phyloP scores from a whole-genome alignment of 441 rosid genomes.

The Viola pubescens region DNA sequence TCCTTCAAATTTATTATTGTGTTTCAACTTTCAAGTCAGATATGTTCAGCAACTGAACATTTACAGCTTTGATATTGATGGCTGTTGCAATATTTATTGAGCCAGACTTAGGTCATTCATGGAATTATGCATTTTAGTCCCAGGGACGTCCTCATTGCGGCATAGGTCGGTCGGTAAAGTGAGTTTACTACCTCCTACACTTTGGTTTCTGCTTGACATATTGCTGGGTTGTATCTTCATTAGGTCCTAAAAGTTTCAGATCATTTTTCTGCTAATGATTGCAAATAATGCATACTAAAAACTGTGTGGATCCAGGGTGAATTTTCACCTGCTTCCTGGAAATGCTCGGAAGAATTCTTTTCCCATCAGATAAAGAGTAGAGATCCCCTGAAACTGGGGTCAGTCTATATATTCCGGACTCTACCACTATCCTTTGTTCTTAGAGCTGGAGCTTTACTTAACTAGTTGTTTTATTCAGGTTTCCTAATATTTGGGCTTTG shows the following conservation, averaged over 20 bases:
- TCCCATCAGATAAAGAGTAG: constrained; percentile 74
- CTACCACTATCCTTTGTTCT: constrained; percentile 10
- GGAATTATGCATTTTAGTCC: constrained; percentile 86
- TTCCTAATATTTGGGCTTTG: constrained; percentile 76
- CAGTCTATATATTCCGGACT: constrained; percentile 19
- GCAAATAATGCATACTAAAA: not conserved
- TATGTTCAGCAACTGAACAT: too few species aligned
- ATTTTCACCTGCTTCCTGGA: constrained; percentile 87
- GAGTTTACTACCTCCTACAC: constrained; percentile 21
- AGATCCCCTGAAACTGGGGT: constrained; percentile 90
- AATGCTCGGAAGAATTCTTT: constrained; percentile 89
- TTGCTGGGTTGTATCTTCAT: not conserved
- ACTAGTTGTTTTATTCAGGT: constrained; percentile 39
- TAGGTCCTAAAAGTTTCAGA: not conserved
- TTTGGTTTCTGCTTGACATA: not conserved
- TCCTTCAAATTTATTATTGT: too few species aligned
- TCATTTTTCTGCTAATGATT: not conserved
- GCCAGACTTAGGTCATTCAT: constrained; percentile 81
- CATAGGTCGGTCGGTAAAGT: constrained; percentile 44
- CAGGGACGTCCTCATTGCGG: constrained; percentile 64
- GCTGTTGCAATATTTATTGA: constrained; percentile 12
- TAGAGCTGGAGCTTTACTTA: constrained; percentile 1
- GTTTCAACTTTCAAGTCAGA: too few species aligned
- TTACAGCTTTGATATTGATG: constrained; percentile 3
- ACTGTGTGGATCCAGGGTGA: constrained; percentile 43